Conservation (phyloP, 805 yeast genomes). For the Schwanniomyces yamadae region DNA sequence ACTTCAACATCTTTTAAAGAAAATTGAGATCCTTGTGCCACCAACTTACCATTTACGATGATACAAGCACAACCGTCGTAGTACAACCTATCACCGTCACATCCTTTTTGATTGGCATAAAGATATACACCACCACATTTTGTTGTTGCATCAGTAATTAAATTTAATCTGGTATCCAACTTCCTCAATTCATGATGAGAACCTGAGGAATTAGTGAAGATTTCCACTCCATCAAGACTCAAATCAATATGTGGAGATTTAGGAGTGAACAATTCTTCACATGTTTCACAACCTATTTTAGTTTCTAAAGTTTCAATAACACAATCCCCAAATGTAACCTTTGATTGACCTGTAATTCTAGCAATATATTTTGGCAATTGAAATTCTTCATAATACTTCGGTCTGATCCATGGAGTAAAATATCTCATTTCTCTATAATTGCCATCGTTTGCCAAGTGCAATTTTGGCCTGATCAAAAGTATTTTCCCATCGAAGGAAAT, state of each 20-base stretch:
- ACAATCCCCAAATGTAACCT: slow-evolving; percentile 88
- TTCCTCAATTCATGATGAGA: slow-evolving; percentile 97
- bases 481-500: slow-evolving; percentile 77
- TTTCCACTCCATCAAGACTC: slow-evolving; percentile 97
- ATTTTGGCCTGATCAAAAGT: slow-evolving; percentile 84
- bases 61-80: slow-evolving; percentile 97
- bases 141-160: slow-evolving; percentile 88
- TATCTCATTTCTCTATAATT: slow-evolving; percentile 97
- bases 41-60: slow-evolving; percentile 85
- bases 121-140: slow-evolving; percentile 96
- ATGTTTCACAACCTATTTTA: slow-evolving; percentile 94
- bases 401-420: slow-evolving; percentile 91
- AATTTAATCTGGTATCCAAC: slow-evolving; percentile 75
- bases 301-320: slow-evolving; percentile 82
- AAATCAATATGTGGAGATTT: slow-evolving; percentile 89
- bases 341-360: slow-evolving; percentile 60
- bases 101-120: slow-evolving; percentile 93
- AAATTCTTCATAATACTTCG: slow-evolving; percentile 70
- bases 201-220: slow-evolving; percentile 92
- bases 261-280: slow-evolving; percentile 97
- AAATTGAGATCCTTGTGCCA: slow-evolving; percentile 93
- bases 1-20: slow-evolving; percentile 91
- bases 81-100: slow-evolving; percentile 96
- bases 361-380: slow-evolving; percentile 70
- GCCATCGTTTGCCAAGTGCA: slow-evolving; percentile 95